Evolutionary conservation across 495 filamentous ascomycete genomes (phyloP), one percentile per base, ranked within the genome.

Genomic region (Podospora bellae-mahoneyi): DNA sequence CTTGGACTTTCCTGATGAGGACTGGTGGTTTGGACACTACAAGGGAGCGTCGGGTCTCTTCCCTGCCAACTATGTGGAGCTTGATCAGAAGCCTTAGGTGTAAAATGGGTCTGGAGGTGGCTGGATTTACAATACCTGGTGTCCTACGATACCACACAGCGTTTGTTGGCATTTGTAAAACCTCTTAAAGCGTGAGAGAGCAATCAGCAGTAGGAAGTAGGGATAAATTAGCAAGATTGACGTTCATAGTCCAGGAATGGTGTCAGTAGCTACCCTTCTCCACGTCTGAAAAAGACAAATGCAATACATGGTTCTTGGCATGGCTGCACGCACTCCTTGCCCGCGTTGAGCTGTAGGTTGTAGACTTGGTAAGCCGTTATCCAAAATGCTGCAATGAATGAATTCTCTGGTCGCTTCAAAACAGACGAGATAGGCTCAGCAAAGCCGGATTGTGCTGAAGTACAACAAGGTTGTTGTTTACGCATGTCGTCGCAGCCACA

Each of bases 1-100:
- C 64, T 71, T 87, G 27, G 92, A 97, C 79, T 98, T 98, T 80
- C 96, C 96, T 4, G 95, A 98, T 75, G 93, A 98, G 68, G 95
- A 98, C 75, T 99, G 95, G 95, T 99, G 95, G 95, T 88, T 91
- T 69, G 95, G 95, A 53, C 87, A 91, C 69, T 96, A 92, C 73
- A 81, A 86, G 26, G 92, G 92, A 9, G 86, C 87, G 66, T 86
- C 84, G 6, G 95, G 95, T 27, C 83, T 98, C n/a, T 99, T 99
- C 85, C 91, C 91, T n/a, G 87, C 90, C 69, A 92, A 92, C 75
- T 93, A 93, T 75, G 90, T 92, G 58, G 79, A 89, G 73, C 80
- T 92, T 68, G 84, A 90, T 69, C 77, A 86, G 65, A 90, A 78
- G 78, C n/a, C 30, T 60, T 59, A 18, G 20, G n/a, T 44, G 5